Base-by-base conservation (phyloP, 2,329 filamentous ascomycete genomes). In the Stagonosporopsis vannaccii region DNA sequence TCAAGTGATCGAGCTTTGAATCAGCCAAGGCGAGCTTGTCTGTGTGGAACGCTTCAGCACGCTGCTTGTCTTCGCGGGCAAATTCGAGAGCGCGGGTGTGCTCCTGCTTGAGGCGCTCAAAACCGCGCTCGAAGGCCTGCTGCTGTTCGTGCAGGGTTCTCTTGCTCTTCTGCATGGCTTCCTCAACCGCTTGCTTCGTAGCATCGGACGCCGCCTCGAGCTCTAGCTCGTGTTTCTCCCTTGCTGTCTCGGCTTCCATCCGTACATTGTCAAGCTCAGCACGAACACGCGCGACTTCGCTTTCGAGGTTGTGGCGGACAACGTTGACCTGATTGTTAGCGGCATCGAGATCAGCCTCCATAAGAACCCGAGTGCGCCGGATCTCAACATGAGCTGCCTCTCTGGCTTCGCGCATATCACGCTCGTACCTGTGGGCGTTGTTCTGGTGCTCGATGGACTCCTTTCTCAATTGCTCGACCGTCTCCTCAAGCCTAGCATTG, bases 261-360 rank as follows among this genome's bases (percentile, higher is more conserved):
- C 85, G 89, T 53, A 90, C 84, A 65, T 88, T 87, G 61, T 97
- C 91, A 39, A 96, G 79, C 72, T 96, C 90, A 19, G 84, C 79
- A 49, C 91, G 87, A 25, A 92, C 79, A 67, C 87, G 88, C 23
- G 83, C 78, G 57, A 95, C 85, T 72, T 96, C 90, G 56, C 89
- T 87, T 73, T 97, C 92, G 11, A 96, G 84, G 68, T 94, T 90
- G 42, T 90, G 87, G 48, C 92, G 89, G 25, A 94, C 87, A 51
- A 90, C 85, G 69, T 96, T 94, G 75, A 94, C 90, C 68, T 96
- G 89, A 72, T 91, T 88, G 70, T 93, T 95, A 47, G 93, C 90
- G 35, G 87, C 82, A 56, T 97, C 92, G 30, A 97, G 81, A 70
- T 97, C 91, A 12, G 85, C 84, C 73, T 96, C 90, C 81, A 97